Percentiles rank a stretch among this genome's conserved stretches.
phyloP scores from a whole-genome alignment of 164 flowering plant species.

The Aristolochia californica region DNA sequence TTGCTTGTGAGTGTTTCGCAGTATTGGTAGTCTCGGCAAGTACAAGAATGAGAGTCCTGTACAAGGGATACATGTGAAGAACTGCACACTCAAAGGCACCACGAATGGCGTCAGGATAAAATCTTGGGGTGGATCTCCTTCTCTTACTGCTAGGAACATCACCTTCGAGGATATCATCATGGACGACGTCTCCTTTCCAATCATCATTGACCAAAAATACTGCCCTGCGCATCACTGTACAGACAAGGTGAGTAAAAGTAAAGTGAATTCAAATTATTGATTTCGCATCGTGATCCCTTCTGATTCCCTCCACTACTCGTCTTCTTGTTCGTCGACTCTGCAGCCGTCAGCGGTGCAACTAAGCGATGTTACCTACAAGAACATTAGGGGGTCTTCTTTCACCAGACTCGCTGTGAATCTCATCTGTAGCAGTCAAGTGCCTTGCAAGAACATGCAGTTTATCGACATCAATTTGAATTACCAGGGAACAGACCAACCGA shows the following conservation, averaged over 20 bases:
- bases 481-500: background rate
- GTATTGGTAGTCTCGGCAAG: constrained; percentile 37
- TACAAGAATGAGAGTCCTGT: constrained; percentile 23
- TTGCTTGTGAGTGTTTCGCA: constrained; percentile 14
- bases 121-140: constrained; percentile 23
- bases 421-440: constrained; percentile 23
- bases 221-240: constrained; percentile 16
- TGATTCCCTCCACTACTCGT: too few species aligned
- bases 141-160: constrained; percentile 20
- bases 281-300: too few species aligned
- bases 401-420: constrained; percentile 20
- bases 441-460: constrained; percentile 25
- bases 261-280: too few species aligned
- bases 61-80: constrained; percentile 14
- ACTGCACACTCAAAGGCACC: constrained; percentile 25
- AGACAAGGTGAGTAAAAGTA: constrained; percentile 3
- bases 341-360: constrained; percentile 32
- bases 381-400: constrained; percentile 32
- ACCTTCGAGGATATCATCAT: constrained; percentile 19
- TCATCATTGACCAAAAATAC: constrained; percentile 31
- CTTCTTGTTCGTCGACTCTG: too few species aligned
- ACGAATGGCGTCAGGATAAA: constrained; percentile 30
- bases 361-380: constrained; percentile 21
- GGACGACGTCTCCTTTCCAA: constrained; percentile 28
- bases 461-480: constrained; percentile 15